Conservation (phyloP, 1,284 basidiomycete species). For the Puccinia polysora region DNA sequence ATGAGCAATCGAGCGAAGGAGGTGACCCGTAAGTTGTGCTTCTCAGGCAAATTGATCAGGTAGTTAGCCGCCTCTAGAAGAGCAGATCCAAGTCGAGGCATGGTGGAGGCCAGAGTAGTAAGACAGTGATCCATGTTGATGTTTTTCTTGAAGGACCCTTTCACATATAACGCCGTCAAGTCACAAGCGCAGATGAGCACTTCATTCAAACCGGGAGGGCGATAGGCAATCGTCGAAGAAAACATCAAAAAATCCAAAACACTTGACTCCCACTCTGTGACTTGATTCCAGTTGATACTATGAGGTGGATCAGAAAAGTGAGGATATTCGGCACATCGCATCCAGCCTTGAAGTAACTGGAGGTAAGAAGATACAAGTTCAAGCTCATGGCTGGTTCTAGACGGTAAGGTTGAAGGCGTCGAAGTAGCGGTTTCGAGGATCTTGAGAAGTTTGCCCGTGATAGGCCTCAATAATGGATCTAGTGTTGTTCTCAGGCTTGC, state of each 20-base stretch:
- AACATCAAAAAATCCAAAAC: slow-evolving; percentile 30
- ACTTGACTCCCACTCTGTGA: slow-evolving; percentile 29
- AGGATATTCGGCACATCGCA: slow-evolving; percentile 34
- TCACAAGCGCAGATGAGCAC: slow-evolving; percentile 21
- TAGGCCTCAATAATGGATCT: slow-evolving; percentile 34
- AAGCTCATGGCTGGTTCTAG: neutral
- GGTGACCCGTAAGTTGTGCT: neutral
- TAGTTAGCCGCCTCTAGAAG: neutral
- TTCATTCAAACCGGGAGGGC: slow-evolving; percentile 9
- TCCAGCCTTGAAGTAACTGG: slow-evolving; percentile 33
- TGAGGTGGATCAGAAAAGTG: slow-evolving; percentile 40
- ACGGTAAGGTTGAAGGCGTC: neutral
- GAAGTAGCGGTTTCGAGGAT: neutral
- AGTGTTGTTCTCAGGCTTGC: slow-evolving; percentile 33
- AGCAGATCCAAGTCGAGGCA: slow-evolving; percentile 17
- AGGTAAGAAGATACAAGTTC: slow-evolving; percentile 37
- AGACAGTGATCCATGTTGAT: neutral
- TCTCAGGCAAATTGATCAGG: neutral
- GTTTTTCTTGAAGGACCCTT: slow-evolving; percentile 24
- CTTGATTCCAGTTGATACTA: slow-evolving; percentile 44
- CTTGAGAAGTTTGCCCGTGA: slow-evolving; percentile 15
- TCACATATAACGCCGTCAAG: slow-evolving; percentile 5
- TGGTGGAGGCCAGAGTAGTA: neutral
- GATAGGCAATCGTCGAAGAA: neutral
- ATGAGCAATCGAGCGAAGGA: slow-evolving; percentile 1